A percentile compares a stretch with the other conserved stretches of the same genome.
Evolutionary conservation across 805 yeast genomes (phyloP).

Genomic region (Clavispora phyllophila): DNA sequence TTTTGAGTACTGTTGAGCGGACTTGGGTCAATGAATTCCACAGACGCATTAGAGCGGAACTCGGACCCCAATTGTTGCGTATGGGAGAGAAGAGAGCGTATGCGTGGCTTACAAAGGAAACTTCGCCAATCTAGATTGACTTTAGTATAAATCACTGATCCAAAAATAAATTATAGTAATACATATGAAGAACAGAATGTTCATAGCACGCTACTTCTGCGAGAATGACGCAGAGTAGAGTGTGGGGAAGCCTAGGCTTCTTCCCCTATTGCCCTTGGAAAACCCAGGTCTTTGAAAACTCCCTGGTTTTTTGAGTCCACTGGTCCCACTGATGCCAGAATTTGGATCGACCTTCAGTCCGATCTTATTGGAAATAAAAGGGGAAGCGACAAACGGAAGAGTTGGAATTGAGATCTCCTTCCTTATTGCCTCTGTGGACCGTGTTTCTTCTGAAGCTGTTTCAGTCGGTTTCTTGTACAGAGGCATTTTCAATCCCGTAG

Average conservation of each 20-base stretch:
- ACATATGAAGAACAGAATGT: background rate
- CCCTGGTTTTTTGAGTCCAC: constrained; percentile 11
- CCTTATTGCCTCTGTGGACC: constrained; percentile 1
- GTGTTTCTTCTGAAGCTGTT: background rate
- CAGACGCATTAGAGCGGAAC: constrained; percentile 26
- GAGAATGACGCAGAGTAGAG: constrained; percentile 13
- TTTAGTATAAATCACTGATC: background rate
- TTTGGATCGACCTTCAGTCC: constrained; percentile 1
- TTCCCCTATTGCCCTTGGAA: constrained; percentile 5
- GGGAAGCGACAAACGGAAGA: constrained; percentile 4
- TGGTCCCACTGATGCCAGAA: background rate
- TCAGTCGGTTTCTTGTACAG: constrained; percentile 10
- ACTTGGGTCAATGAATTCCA: constrained; percentile 39
- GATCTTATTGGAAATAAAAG: constrained; percentile 14
- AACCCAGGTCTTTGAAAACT: constrained; percentile 13
- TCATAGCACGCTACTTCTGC: constrained; percentile 2
- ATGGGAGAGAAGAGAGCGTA: constrained; percentile 54
- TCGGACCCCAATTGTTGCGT: constrained; percentile 38
- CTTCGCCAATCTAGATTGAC: constrained; percentile 27
- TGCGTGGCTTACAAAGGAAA: constrained; percentile 70
- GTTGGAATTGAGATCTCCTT: background rate
- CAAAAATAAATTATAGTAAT: background rate
- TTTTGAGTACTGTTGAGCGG: constrained; percentile 25
- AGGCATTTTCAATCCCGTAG: constrained; percentile 12
- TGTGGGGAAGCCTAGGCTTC: constrained; percentile 12